Percentiles rank a stretch among this genome's conserved stretches.
Evolutionary conservation across 129 eudicot species (phyloP).

Genomic region (Solidago caesia): DNA sequence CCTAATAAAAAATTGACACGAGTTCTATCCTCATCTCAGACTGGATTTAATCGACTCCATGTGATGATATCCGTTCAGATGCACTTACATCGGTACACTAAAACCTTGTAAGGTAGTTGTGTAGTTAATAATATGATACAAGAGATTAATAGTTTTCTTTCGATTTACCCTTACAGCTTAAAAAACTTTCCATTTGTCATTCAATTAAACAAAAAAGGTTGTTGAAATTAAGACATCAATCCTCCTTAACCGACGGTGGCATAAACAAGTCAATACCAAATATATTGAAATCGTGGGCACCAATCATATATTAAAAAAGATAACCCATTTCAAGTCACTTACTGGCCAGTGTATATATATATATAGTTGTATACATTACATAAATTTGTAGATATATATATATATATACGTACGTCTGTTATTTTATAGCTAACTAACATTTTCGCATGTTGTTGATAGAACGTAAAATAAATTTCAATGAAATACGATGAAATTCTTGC

Average conservation of each 20-base stretch:
- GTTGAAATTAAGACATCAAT: slow-evolving; percentile 17
- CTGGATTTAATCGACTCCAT: no score
- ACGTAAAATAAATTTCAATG: neutral
- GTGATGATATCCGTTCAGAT: no score
- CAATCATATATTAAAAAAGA: slow-evolving; percentile 22
- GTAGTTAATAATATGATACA: no score
- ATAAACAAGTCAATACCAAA: slow-evolving; percentile 27
- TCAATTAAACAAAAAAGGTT: slow-evolving; percentile 6
- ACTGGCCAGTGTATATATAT: neutral
- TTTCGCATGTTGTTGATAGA: no score
- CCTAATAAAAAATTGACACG: no score
- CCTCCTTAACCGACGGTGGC: slow-evolving; percentile 24
- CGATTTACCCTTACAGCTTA: no score
- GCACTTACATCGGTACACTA: no score
- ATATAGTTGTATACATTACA: neutral
- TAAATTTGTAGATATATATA: neutral
- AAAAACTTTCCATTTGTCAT: no score
- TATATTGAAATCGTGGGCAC: slow-evolving; percentile 26
- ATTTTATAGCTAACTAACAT: no score
- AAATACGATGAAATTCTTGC: slow-evolving; percentile 36
- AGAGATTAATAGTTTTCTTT: no score
- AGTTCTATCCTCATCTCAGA: no score
- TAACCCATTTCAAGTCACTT: neutral
- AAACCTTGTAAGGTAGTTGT: no score
- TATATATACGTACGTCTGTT: neutral